A percentile compares a stretch with the other conserved stretches of the same genome.
phyloP scores from a whole-genome alignment of 768 basidiomycete species.

The Rubroboletus pulcherrimus region DNA sequence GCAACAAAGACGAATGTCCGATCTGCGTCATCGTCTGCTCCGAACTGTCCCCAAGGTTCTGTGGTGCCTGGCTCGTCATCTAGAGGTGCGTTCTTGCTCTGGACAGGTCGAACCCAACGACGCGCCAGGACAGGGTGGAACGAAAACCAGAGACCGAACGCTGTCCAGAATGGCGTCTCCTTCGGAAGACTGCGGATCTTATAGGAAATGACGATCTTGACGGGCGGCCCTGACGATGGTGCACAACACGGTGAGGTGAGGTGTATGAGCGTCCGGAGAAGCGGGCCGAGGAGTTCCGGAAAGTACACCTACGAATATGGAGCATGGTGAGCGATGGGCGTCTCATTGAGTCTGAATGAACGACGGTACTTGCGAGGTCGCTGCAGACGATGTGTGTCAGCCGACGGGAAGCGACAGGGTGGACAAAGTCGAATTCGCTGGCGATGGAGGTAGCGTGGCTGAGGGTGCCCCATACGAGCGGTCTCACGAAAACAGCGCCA shows the following conservation, averaged over 20 bases:
- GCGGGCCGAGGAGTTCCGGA: conserved; percentile 72
- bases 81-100: no score
- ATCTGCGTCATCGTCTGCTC: conserved; percentile 35
- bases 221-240: conserved; percentile 3
- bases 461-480: conserved; percentile 68
- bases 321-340: not conserved
- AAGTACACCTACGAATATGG: conserved; percentile 69
- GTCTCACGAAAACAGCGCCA: conserved; percentile 37
- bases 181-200: conserved; percentile 69
- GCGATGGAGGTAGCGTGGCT: conserved; percentile 41
- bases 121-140: conserved; percentile 52
- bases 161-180: conserved; percentile 74
- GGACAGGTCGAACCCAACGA: not conserved
- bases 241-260: conserved; percentile 55
- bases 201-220: conserved; percentile 65
- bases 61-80: not conserved
- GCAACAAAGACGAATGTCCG: conserved; percentile 61
- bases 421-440: conserved; percentile 32
- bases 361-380: conserved; percentile 59
- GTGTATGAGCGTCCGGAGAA: conserved; percentile 70
- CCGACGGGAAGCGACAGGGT: conserved; percentile 6
- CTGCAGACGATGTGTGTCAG: conserved; percentile 77
- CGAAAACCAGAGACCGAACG: conserved; percentile 76
- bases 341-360: not conserved
- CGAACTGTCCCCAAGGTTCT: conserved; percentile 41